Base-by-base conservation (phyloP, 2,329 filamentous ascomycete genomes). In the Arthroderma sp. region DNA sequence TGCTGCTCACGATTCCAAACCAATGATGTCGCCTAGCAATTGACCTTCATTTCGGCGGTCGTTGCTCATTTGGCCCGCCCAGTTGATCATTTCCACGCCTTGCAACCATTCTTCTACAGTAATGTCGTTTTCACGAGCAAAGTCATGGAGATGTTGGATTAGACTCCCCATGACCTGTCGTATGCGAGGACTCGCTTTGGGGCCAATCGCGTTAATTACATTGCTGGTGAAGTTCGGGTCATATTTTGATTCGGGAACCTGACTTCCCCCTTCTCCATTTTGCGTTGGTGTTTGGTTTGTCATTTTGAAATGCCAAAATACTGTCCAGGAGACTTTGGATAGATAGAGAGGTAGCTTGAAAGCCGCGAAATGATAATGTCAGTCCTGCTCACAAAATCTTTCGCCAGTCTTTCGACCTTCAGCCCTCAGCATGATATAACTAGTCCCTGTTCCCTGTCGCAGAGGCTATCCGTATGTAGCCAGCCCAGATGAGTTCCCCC, bases 151-250 rank as follows among this genome's bases (percentile, higher is more conserved):
- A 55, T 78, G 75, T 39, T 62, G 60, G 49, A 74, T 76, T 28
- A 78, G 54, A 34, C 66, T 63, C 29, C 61, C 56, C 62, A 74
- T 68, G 53, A 89, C 72, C 55, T 78, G 67, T 47, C 80, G 75
- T 58, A 82, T 74, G 44, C 84, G 73, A 42, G 81, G 78, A 27
- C 72, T 70, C 6, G 78, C 77, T 57, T 84, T 80, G 50, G 82
- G 79, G 44, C 81, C 79, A 69, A 84, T 87, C 50, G 80, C 74
- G 49, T 83, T 73, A 61, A 88, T 75, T 67, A 87, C 82, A 63
- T 78, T 75, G 54, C 81, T 69, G 43, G 84, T 89, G 55, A 75
- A 64, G 48, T 61, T 60, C 41, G 69, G 69, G 43, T 47, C 45
- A 22, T 42, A 44, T 11, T 44, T 33, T 34, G 32, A 11, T 34